These are phyloP conservation scores for Fomitopsis schrenkii DNA, from an alignment of 1,284 basidiomycete genomes.

Conservation along the genomic window DNA sequence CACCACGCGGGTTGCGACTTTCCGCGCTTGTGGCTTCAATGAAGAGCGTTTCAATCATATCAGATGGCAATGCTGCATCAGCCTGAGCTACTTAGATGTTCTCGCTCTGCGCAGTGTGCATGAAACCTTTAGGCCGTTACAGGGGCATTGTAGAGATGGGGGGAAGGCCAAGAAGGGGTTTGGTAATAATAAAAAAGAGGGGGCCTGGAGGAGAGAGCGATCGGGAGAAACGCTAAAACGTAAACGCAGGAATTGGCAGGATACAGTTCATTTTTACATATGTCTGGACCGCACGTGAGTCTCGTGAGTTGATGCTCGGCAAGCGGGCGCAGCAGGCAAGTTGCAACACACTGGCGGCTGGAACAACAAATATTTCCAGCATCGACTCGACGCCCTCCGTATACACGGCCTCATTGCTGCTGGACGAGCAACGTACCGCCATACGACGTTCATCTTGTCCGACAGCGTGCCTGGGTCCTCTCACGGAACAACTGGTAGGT, in stretches of 20 bases:
- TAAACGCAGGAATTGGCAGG: not conserved
- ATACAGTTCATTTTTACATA: not conserved
- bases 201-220: not conserved
- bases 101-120: no score
- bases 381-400: not conserved
- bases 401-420: not conserved
- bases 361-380: not conserved
- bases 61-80: not conserved
- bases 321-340: not conserved
- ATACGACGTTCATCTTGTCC: not conserved
- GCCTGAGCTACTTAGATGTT: not conserved
- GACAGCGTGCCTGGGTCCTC: not conserved
- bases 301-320: not conserved
- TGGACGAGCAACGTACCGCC: not conserved
- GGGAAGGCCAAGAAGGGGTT: no score
- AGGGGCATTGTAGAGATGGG: no score
- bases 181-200: not conserved
- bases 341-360: not conserved
- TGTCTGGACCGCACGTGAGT: slow-evolving; percentile 1
- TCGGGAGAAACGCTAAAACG: slow-evolving; percentile 2
- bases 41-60: not conserved
- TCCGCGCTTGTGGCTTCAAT: not conserved
- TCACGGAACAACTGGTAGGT: not conserved
- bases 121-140: no score
- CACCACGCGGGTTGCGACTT: not conserved